Conservation (phyloP, 768 basidiomycete species). For the Tulasnella sp. region DNA sequence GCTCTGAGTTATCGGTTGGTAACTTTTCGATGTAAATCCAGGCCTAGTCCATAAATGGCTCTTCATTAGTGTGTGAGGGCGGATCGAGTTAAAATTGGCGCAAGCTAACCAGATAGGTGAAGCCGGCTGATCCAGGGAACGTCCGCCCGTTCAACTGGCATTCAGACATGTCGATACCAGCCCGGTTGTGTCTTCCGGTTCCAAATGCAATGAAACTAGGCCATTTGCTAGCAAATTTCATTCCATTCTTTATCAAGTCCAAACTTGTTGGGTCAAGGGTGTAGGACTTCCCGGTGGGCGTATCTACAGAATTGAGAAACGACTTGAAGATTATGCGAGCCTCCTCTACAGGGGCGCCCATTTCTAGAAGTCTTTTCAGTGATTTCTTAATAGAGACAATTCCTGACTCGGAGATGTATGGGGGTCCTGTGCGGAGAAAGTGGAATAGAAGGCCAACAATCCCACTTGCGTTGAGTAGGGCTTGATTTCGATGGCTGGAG, state of each 20-base stretch:
- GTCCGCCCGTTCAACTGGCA: slow-evolving; percentile 30
- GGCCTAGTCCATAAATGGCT: slow-evolving; percentile 24
- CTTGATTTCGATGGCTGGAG: slow-evolving; percentile 58
- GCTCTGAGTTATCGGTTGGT: slow-evolving; percentile 24
- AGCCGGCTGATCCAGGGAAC: slow-evolving; percentile 43
- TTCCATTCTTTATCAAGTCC: slow-evolving; percentile 55
- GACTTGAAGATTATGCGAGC: slow-evolving; percentile 52
- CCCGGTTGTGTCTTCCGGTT: slow-evolving; percentile 38
- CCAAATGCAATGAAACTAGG: slow-evolving; percentile 66
- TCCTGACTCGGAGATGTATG: not conserved
- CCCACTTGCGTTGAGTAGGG: slow-evolving; percentile 47
- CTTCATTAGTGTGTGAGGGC: not conserved
- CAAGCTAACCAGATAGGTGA: slow-evolving; percentile 53
- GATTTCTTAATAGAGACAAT: slow-evolving; percentile 38
- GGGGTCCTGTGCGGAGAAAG: slow-evolving; percentile 27
- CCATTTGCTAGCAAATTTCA: slow-evolving; percentile 54
- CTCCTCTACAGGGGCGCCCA: slow-evolving; percentile 57
- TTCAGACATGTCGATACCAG: slow-evolving; percentile 29
- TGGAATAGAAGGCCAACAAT: slow-evolving; percentile 43
- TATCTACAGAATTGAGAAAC: slow-evolving; percentile 2
- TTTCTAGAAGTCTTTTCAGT: slow-evolving; percentile 55
- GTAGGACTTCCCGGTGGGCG: not conserved
- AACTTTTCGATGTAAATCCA: slow-evolving; percentile 41
- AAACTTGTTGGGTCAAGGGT: slow-evolving; percentile 29
- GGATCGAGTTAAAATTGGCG: too few species aligned